Evolutionary conservation across 1,139 yeast species (phyloP).

Genomic region (Arxiozyma slooffiae): DNA sequence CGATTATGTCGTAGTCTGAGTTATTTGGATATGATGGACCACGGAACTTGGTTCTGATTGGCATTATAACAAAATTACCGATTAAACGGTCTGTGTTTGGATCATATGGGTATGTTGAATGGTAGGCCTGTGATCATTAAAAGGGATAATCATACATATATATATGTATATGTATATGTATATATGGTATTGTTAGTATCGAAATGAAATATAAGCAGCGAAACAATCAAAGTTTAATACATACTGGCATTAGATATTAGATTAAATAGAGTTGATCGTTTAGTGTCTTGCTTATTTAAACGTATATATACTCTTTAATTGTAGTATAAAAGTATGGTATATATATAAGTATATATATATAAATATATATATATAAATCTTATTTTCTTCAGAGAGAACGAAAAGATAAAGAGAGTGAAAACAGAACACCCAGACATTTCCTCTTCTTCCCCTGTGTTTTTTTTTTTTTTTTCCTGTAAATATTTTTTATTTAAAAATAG

Average conservation of each 20-base stretch:
- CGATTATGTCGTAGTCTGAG: slow-evolving; percentile 81
- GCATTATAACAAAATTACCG: slow-evolving; percentile 68
- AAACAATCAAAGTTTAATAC: neutral
- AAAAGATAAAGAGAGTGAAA: too few species aligned
- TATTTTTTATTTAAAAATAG: too few species aligned
- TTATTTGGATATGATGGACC: slow-evolving; percentile 87
- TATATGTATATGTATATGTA: neutral
- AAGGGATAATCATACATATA: neutral
- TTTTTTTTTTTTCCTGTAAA: too few species aligned
- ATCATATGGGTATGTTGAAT: slow-evolving; percentile 78
- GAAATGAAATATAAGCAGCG: neutral
- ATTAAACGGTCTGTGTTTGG: slow-evolving; percentile 41
- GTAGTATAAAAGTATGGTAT: too few species aligned
- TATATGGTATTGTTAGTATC: neutral
- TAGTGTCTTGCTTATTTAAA: too few species aligned
- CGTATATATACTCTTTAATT: too few species aligned
- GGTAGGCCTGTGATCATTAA: slow-evolving; percentile 54
- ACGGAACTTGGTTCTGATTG: slow-evolving; percentile 71
- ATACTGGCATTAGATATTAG: slow-evolving; percentile 6
- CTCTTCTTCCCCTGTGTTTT: too few species aligned
- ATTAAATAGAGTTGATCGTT: too few species aligned
- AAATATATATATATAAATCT: too few species aligned
- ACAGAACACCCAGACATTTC: too few species aligned
- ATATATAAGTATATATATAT: too few species aligned
- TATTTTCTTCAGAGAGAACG: too few species aligned